Conservation (phyloP, 2,329 filamentous ascomycete species). For the Shiraia bambusicola region DNA sequence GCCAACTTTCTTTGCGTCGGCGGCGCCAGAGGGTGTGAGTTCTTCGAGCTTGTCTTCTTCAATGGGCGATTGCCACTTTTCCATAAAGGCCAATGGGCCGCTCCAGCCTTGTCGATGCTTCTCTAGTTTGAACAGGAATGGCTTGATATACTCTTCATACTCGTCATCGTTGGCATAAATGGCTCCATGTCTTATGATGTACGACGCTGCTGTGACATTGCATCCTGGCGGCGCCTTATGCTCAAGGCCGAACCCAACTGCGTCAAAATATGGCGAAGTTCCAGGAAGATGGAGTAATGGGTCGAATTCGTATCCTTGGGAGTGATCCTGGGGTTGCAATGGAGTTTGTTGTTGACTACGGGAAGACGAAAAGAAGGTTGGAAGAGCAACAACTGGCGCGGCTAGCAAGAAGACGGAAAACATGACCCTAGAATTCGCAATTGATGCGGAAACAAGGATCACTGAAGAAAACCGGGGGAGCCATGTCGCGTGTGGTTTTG, state of each 20-base stretch:
- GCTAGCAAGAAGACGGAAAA: slow-evolving; percentile 20
- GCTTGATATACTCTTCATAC: slow-evolving; percentile 53
- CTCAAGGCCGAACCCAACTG: slow-evolving; percentile 49
- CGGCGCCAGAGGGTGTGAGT: slow-evolving; percentile 37
- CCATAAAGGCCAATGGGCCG: slow-evolving; percentile 58
- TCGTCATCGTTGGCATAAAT: slow-evolving; percentile 55
- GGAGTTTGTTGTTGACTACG: slow-evolving; percentile 12
- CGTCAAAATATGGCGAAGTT: slow-evolving; percentile 54
- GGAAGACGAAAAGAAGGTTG: slow-evolving; percentile 13
- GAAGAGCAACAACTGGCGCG: slow-evolving; percentile 23
- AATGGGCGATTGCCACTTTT: slow-evolving; percentile 58
- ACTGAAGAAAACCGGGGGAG: too few relatives aligned
- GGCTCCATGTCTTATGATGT: slow-evolving; percentile 53
- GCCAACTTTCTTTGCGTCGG: slow-evolving; percentile 61
- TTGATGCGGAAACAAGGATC: too few relatives aligned
- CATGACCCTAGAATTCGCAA: slow-evolving; percentile 5
- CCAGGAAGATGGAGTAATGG: slow-evolving; percentile 53
- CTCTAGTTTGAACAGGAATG: slow-evolving; percentile 57
- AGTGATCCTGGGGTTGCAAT: slow-evolving; percentile 27
- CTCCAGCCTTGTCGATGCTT: slow-evolving; percentile 57
- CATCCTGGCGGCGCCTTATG: slow-evolving; percentile 52
- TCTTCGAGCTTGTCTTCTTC: slow-evolving; percentile 52
- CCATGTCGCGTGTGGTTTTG: too few relatives aligned
- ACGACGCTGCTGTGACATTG: slow-evolving; percentile 51
- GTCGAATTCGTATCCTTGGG: slow-evolving; percentile 48